Conservation (phyloP, 805 yeast genomes). For the Jamesozyma piceae region DNA sequence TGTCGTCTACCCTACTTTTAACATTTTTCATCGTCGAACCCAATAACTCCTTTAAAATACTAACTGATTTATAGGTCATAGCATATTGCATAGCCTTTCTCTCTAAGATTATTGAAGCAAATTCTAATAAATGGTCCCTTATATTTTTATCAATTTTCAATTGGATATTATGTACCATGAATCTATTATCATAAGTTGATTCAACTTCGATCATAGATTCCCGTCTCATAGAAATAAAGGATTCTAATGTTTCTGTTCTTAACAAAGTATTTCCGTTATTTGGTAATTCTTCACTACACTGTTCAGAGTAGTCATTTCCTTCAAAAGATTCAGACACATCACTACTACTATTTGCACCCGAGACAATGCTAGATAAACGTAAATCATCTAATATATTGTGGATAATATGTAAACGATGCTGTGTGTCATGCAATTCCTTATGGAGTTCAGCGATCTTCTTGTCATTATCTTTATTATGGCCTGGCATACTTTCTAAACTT, state of each 20-base stretch:
- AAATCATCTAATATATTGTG: conserved; percentile 27
- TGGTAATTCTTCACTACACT: conserved; percentile 5
- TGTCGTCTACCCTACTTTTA: conserved; percentile 7
- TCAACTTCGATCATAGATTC: conserved; percentile 20
- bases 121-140: conserved; percentile 41
- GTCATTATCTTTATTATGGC: neutral
- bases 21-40: conserved; percentile 15
- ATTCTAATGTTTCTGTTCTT: conserved; percentile 22
- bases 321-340: neutral
- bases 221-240: conserved; percentile 26
- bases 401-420: conserved; percentile 27
- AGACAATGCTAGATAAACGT: conserved; percentile 18
- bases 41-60: conserved; percentile 37
- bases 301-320: conserved; percentile 7
- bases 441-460: conserved; percentile 11
- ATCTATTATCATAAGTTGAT: conserved; percentile 45
- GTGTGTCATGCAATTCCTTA: conserved; percentile 24
- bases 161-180: conserved; percentile 46
- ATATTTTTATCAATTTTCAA: conserved; percentile 45
- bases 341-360: conserved; percentile 5
- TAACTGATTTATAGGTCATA: conserved; percentile 42
- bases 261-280: conserved; percentile 3
- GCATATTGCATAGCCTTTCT: conserved; percentile 36
- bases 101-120: conserved; percentile 37
- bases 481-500: conserved; percentile 1